Evolutionary conservation across 2,329 filamentous ascomycete genomes (phyloP), one percentile per base, ranked within the genome.

Genomic region (Arthrobotrys conoides): DNA sequence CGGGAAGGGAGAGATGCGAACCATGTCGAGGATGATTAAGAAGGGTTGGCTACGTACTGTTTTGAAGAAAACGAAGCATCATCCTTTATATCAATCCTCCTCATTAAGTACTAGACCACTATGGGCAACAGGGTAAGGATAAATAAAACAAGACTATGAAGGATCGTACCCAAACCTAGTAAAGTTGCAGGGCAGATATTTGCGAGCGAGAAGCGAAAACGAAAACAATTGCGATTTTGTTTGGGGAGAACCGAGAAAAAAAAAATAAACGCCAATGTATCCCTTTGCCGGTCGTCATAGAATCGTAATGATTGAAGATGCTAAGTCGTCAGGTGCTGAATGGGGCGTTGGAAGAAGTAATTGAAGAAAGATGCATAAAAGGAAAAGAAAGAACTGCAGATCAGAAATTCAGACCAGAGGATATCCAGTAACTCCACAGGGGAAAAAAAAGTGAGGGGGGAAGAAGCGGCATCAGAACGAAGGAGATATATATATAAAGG

Each of bases 391-490:
- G 41, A 63, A 48, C 53, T 55, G 68, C 78, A 76, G 71, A 55
- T 59, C 69, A 80, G 81, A 80, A 80, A 79, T 76, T 59, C 72
- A 57, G 70, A 63, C 65, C 44, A 61, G 27, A 30, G 72, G 66
- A 81, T 80, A 71, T 69, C 24, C 53, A 59, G 73, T 51, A 80
- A 81, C 65, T 69, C 68, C 67, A 64, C 68, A 81, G 76, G 80
- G n/a, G n/a, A n/a, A n/a, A n/a, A n/a, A 79, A 83, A 81, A 24
- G 59, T 51, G 51, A 44, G 46, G 27, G 71, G 75, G 72, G 82
- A 81, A 79, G 77, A 80, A 81, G 85, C 64, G 59, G 27, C 46
- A 66, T 48, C 16, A 49, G 22, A 64, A 48, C 3, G 41, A 68
- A 41, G 36, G 38, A 49, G 36, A 44, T 48, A 30, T 53, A 46